Conservation (phyloP, 2,329 filamentous ascomycete genomes). For the Penicillium griseofulvum region DNA sequence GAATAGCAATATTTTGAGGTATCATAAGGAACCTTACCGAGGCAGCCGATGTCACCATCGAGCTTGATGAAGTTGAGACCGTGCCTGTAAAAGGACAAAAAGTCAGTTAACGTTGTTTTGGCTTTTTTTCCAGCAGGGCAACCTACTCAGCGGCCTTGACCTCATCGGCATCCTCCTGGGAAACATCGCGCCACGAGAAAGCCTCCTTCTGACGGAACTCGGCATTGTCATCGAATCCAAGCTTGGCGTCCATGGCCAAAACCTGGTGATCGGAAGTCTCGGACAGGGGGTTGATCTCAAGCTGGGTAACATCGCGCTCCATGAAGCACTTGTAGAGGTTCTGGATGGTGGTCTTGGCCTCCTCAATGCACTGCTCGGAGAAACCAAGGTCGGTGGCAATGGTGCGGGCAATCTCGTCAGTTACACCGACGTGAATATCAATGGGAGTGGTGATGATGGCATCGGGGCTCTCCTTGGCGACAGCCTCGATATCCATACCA, state of each 20-base stretch:
- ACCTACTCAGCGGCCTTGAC: conserved; percentile 86
- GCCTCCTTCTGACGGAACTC: conserved; percentile 97
- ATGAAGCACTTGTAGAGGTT: conserved; percentile 99
- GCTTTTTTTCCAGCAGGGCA: background rate
- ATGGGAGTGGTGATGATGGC: conserved; percentile 93
- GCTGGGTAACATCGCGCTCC: conserved; percentile 98
- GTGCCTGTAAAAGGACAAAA: conserved; percentile 33
- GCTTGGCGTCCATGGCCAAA: conserved; percentile 98
- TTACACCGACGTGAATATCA: conserved; percentile 91
- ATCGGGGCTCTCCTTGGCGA: conserved; percentile 95
- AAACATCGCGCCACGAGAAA: conserved; percentile 88
- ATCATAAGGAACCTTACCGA: conserved; percentile 45
- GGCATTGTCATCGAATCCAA: conserved; percentile 98
- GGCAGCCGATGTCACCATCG: conserved; percentile 97
- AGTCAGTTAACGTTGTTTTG: background rate
- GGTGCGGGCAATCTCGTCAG: conserved; percentile 86
- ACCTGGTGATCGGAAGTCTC: conserved; percentile 99
- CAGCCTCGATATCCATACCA: conserved; percentile 98
- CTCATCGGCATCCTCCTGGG: conserved; percentile 96
- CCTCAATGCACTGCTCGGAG: conserved; percentile 94
- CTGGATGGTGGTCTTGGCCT: conserved; percentile 94
- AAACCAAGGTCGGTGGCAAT: conserved; percentile 93
- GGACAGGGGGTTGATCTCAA: conserved; percentile 98
- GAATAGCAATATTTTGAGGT: background rate
- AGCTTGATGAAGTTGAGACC: conserved; percentile 99